A percentile compares a stretch with the other conserved stretches of the same genome.
Conservation (phyloP, 768 basidiomycete species). For the Mycena leptocephala region DNA sequence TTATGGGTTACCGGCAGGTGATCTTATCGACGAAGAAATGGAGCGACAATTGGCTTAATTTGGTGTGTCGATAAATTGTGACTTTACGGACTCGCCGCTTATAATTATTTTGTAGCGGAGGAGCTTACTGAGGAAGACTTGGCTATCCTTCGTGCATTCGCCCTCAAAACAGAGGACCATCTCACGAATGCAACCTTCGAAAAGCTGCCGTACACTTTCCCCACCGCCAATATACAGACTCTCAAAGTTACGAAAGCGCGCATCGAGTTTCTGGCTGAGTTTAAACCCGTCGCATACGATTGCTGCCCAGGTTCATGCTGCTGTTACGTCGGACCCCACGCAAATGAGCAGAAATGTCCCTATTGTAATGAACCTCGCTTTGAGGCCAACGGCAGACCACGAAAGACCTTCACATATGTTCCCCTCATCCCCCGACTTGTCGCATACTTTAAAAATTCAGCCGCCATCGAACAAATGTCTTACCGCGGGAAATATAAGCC, state of each 20-base stretch:
- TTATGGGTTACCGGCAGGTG: slow-evolving; percentile 25
- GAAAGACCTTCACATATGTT: slow-evolving; percentile 47
- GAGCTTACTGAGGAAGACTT: slow-evolving; percentile 44
- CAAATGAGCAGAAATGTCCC: slow-evolving; percentile 41
- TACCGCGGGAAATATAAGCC: slow-evolving; percentile 41
- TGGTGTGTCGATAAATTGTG: slow-evolving; percentile 20
- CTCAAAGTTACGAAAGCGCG: slow-evolving; percentile 40
- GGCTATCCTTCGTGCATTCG: slow-evolving; percentile 44
- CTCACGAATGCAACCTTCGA: slow-evolving; percentile 43
- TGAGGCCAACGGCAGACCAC: slow-evolving; percentile 34
- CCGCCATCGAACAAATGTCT: slow-evolving; percentile 32
- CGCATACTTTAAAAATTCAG: slow-evolving; percentile 35
- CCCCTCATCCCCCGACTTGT: slow-evolving; percentile 51
- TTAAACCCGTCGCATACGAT: slow-evolving; percentile 43
- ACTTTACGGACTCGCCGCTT: background rate
- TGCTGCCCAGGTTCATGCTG: slow-evolving; percentile 53
- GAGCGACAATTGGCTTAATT: slow-evolving; percentile 34
- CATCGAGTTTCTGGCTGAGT: slow-evolving; percentile 37
- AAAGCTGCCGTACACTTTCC: slow-evolving; percentile 44
- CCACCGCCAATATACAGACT: slow-evolving; percentile 27
- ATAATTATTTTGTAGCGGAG: slow-evolving; percentile 25
- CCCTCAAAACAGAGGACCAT: slow-evolving; percentile 47
- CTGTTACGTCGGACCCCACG: slow-evolving; percentile 43
- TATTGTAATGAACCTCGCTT: slow-evolving; percentile 46
- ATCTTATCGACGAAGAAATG: slow-evolving; percentile 35